Base-by-base conservation (phyloP, 352 stramenopile genomes). In the Globisporangium takayamanum region DNA sequence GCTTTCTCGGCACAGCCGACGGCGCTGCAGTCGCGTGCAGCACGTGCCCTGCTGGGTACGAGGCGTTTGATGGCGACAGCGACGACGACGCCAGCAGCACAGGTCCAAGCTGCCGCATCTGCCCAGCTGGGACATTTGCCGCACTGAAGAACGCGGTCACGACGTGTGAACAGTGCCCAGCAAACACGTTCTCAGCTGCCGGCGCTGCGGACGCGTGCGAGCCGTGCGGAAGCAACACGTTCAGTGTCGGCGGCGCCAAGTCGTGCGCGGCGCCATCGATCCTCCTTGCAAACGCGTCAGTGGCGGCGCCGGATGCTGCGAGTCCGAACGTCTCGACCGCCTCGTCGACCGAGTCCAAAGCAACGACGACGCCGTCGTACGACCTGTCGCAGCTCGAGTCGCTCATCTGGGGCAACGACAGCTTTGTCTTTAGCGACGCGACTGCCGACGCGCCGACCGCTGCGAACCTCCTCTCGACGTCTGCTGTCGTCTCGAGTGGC, bases 361-460 rank as follows among this genome's bases (percentile, higher is more conserved):
- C 60, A 46, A 59, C 67, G 12, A 51, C 72, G n/a, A 60, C 73
- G 18, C 66, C 84, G 42, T 82, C 73, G 37, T 92, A 92, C 66
- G 87, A 89, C 50, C 64, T 92, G n/a, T 84, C 76, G 26, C 54
- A 85, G n/a, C 55, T 92, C 4, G 76, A 92, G 61, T 69, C 66
- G 55, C 72, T 92, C 0, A 74, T 87, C 36, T 88, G 75, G 74
- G 79, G 79, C 44, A 91, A 89, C 49, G 66, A 78, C n/a, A 84
- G 73, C 53, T 78, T 69, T 57, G 68, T 82, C 22, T 56, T 78
- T 46, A 67, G 69, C 33, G 70, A 80, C 52, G 74, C 60, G 49
- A 67, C 69, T 22, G 70, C 70, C 12, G 54, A 63, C 0, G 62
- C 66, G 7, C 72, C 45, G 4, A 59, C 52, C 7, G 28, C 59